Percentiles rank a stretch among this genome's conserved stretches.
Conservation (phyloP, 1,284 basidiomycete genomes). For the Tilletia indica region DNA sequence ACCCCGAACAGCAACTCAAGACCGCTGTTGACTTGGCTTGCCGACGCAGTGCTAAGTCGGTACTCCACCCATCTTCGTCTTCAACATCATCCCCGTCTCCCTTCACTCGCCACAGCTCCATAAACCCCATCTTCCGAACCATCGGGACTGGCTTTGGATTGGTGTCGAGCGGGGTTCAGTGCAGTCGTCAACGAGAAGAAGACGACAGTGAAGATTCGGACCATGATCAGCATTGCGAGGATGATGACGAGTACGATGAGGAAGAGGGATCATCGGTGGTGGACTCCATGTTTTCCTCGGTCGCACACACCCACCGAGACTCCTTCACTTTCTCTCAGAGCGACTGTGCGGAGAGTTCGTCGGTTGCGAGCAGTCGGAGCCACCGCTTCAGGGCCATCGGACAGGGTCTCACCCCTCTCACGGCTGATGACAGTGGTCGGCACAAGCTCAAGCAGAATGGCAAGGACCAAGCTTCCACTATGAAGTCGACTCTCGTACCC, state of each 20-base stretch:
- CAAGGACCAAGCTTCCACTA: background rate
- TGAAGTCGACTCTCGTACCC: background rate
- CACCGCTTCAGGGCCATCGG: background rate
- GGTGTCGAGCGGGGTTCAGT: background rate
- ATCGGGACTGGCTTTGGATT: background rate
- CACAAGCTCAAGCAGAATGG: background rate
- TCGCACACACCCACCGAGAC: background rate
- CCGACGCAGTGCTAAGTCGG: background rate
- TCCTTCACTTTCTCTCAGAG: conserved; percentile 2
- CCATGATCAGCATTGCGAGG: background rate
- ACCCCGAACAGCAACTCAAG: conserved; percentile 41
- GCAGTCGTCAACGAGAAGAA: background rate
- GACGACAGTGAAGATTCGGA: background rate
- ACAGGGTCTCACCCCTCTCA: background rate
- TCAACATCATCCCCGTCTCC: background rate
- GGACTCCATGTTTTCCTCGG: background rate
- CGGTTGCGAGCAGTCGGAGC: background rate
- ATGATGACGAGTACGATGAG: background rate
- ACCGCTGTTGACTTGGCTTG: conserved; percentile 34
- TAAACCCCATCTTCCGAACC: background rate
- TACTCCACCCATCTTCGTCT: background rate
- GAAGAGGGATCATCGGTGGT: background rate
- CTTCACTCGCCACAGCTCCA: too few species aligned
- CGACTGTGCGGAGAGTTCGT: background rate
- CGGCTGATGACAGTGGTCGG: too few species aligned